Conservation (phyloP, 2,329 filamentous ascomycete genomes). For the Botrytis galanthina region DNA sequence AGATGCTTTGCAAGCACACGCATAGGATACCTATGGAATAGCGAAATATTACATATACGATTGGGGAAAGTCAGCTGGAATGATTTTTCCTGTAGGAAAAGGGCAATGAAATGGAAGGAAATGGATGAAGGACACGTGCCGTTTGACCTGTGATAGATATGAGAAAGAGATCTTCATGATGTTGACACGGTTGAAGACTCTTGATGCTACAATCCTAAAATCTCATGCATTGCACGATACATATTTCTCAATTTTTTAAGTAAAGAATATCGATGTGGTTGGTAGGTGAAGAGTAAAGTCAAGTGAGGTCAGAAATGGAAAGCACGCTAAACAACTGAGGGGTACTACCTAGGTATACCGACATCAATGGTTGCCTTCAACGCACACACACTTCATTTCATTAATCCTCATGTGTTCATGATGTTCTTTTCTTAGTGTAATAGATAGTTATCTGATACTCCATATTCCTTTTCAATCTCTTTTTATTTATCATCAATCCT, state of each 20-base stretch:
- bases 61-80: not conserved
- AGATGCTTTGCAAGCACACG: slow-evolving; percentile 13
- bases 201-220: not conserved
- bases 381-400: not conserved
- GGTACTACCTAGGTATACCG: too few relatives aligned
- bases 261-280: not conserved
- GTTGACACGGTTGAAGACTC: not conserved
- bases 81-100: not conserved
- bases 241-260: not conserved
- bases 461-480: not conserved
- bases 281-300: not conserved
- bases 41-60: slow-evolving; percentile 6
- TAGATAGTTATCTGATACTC: not conserved
- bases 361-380: slow-evolving; percentile 1
- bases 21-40: slow-evolving; percentile 3
- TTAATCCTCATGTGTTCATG: not conserved
- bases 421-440: not conserved
- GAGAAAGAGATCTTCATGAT: not conserved
- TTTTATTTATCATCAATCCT: not conserved
- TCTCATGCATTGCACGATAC: not conserved
- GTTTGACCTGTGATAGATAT: not conserved
- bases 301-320: slow-evolving; percentile 5
- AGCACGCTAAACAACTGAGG: slow-evolving; percentile 12
- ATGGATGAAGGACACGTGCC: not conserved
- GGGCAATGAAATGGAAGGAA: too few relatives aligned